phyloP scores from a whole-genome alignment of 306 rosid species.

The Ochetophila trinervis region DNA sequence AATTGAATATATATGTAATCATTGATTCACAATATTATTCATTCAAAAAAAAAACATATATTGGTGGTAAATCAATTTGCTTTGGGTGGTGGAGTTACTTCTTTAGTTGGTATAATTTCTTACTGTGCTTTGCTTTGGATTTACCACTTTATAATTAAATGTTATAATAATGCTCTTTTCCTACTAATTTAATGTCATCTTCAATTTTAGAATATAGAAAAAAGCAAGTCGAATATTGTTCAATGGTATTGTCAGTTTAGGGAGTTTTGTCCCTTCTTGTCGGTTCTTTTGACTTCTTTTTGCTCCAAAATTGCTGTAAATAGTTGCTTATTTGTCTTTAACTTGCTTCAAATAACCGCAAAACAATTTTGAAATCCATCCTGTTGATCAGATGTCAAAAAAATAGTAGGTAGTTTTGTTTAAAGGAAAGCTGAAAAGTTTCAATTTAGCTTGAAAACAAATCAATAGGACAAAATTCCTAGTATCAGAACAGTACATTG shows the following conservation, averaged over 20 bases:
- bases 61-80: slow-evolving; percentile 3
- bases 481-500: slow-evolving; percentile 27
- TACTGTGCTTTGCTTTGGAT: slow-evolving; percentile 1
- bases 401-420: background rate
- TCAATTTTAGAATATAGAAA: background rate
- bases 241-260: too few relatives aligned
- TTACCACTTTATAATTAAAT: slow-evolving; percentile 3
- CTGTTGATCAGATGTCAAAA: slow-evolving; percentile 9
- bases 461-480: slow-evolving; percentile 32
- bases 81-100: background rate
- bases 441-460: slow-evolving; percentile 11
- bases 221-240: too few relatives aligned
- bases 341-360: background rate
- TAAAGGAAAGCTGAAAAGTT: slow-evolving; percentile 17
- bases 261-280: slow-evolving; percentile 28
- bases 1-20: slow-evolving; percentile 3
- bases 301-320: slow-evolving; percentile 17
- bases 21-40: slow-evolving; percentile 2
- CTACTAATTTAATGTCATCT: slow-evolving; percentile 14
- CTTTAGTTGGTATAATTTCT: background rate
- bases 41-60: background rate
- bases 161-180: background rate
- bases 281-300: slow-evolving; percentile 27
- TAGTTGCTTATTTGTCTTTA: background rate
- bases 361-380: background rate